Conservation (phyloP, 2,329 filamentous ascomycete genomes). For the Trichoderma lentiforme region DNA sequence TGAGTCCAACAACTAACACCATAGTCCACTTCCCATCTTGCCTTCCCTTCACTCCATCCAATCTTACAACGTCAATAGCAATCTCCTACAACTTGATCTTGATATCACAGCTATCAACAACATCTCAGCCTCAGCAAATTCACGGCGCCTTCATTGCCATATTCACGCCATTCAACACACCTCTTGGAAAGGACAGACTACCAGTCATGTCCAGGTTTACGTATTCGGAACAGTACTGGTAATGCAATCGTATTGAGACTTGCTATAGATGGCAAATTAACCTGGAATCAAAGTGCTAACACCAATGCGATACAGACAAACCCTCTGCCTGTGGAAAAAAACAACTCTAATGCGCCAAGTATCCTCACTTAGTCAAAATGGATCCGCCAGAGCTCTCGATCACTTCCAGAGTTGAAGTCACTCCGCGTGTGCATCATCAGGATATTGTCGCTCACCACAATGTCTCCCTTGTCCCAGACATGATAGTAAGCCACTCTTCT, state of each 20-base stretch:
- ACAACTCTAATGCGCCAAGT: background rate
- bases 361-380: slow-evolving; percentile 41
- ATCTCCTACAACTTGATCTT: background rate
- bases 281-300: background rate
- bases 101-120: background rate
- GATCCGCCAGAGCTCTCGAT: slow-evolving; percentile 49
- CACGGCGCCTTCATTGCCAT: background rate
- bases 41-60: background rate
- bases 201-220: background rate
- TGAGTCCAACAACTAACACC: background rate
- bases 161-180: background rate
- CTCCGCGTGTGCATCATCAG: slow-evolving; percentile 49
- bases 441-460: slow-evolving; percentile 52
- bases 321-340: background rate
- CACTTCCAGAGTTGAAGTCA: slow-evolving; percentile 41
- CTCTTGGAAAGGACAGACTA: background rate
- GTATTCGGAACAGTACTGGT: background rate
- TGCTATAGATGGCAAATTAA: background rate
- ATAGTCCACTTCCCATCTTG: background rate
- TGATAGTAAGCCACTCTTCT: slow-evolving; percentile 49
- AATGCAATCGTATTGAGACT: background rate
- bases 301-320: background rate
- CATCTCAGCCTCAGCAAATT: background rate
- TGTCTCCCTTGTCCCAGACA: slow-evolving; percentile 52
- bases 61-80: background rate